These are phyloP conservation scores for Elsinoe arachidis DNA, from an alignment of 2,329 filamentous ascomycete species.

Conservation along the genomic window DNA sequence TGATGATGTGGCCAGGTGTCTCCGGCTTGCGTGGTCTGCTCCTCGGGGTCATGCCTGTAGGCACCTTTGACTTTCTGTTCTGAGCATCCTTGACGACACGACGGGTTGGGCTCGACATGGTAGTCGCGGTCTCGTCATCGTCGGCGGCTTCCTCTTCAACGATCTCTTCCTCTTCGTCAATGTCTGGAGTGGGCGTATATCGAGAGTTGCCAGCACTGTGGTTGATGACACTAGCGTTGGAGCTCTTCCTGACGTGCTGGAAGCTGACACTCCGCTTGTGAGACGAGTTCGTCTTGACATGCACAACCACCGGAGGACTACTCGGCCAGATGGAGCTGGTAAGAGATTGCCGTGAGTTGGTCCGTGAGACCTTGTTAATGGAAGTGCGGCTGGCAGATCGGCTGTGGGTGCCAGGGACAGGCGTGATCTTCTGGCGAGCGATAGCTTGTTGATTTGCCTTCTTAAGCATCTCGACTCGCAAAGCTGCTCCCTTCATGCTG, in stretches of 20 bases:
- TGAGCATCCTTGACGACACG: slow-evolving; percentile 24
- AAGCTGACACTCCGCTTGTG: slow-evolving; percentile 58
- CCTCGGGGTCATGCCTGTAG: slow-evolving; percentile 22
- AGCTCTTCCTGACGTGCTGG: slow-evolving; percentile 43
- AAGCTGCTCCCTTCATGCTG: slow-evolving; percentile 9
- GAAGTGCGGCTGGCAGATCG: slow-evolving; percentile 23
- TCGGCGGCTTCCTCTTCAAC: slow-evolving; percentile 16
- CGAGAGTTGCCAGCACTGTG: slow-evolving; percentile 21
- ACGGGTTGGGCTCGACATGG: slow-evolving; percentile 24
- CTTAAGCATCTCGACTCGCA: slow-evolving; percentile 31
- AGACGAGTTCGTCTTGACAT: slow-evolving; percentile 14
- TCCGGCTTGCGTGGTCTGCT: slow-evolving; percentile 31
- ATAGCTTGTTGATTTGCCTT: slow-evolving; percentile 18
- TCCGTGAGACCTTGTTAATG: slow-evolving; percentile 6
- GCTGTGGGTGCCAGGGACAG: slow-evolving; percentile 10
- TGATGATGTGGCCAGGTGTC: slow-evolving; percentile 47
- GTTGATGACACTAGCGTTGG: slow-evolving; percentile 34
- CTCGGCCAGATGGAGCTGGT: slow-evolving; percentile 40
- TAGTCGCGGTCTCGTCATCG: slow-evolving; percentile 17
- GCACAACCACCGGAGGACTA: slow-evolving; percentile 36
- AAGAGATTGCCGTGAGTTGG: slow-evolving; percentile 32
- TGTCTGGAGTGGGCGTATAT: slow-evolving; percentile 5
- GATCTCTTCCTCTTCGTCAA: slow-evolving; percentile 16
- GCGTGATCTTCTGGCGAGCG: slow-evolving; percentile 2
- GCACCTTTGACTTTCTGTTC: slow-evolving; percentile 28